These are phyloP conservation scores for Arabidopsis suecica DNA, from an alignment of 345 rosid species.

Conservation along the genomic window DNA sequence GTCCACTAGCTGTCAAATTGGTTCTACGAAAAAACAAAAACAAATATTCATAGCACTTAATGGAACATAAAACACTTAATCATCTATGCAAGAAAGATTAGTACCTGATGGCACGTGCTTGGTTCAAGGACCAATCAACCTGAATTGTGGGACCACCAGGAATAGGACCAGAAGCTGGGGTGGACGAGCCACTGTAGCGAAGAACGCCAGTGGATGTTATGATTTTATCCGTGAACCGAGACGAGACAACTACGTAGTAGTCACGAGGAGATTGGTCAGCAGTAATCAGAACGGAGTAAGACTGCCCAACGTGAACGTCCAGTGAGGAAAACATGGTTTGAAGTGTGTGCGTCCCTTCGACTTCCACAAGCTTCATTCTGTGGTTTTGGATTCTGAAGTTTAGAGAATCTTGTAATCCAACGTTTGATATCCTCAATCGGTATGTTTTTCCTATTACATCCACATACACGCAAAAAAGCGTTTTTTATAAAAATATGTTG, in stretches of 20 bases:
- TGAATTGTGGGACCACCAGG: constrained; percentile 76
- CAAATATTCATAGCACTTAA: neutral
- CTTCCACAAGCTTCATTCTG: constrained; percentile 61
- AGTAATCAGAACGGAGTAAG: constrained; percentile 69
- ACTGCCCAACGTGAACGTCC: constrained; percentile 68
- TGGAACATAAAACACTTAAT: neutral
- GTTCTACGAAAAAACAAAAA: constrained; percentile 50
- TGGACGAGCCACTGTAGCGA: constrained; percentile 72
- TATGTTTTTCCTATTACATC: constrained; percentile 53
- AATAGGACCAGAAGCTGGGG: constrained; percentile 59
- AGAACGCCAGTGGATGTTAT: constrained; percentile 76
- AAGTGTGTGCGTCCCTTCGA: constrained; percentile 67
- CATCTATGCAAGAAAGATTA: constrained; percentile 2
- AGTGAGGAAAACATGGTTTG: constrained; percentile 53
- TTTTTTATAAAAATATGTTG: neutral
- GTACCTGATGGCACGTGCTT: constrained; percentile 91
- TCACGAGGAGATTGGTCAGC: constrained; percentile 52
- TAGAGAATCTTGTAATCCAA: constrained; percentile 58
- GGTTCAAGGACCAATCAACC: constrained; percentile 90
- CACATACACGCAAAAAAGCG: neutral
- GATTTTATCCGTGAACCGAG: constrained; percentile 67
- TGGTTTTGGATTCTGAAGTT: constrained; percentile 60
- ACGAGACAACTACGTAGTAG: constrained; percentile 61
- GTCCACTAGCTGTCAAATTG: constrained; percentile 97
- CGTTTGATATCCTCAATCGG: constrained; percentile 63